phyloP scores from a whole-genome alignment of 129 eudicot species.

The Pittosporum tobira region DNA sequence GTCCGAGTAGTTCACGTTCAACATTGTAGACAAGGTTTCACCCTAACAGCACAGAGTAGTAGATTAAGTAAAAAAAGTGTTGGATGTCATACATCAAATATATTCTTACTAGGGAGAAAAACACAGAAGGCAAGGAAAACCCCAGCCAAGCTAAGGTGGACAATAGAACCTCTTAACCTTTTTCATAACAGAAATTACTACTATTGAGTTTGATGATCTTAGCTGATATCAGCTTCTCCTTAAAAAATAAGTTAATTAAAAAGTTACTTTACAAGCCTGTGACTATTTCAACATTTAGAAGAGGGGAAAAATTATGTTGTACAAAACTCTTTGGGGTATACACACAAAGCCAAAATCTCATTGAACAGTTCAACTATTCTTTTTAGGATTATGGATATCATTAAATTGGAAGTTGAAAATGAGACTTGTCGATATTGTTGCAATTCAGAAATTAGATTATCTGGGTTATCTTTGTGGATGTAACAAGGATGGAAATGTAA shows the following conservation, averaged over 20 bases:
- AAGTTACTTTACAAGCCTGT: too few species aligned
- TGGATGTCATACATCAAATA: background rate
- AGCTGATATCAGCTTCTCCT: too few species aligned
- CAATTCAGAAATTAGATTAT: background rate
- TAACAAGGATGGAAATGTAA: too few species aligned
- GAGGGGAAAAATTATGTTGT: too few species aligned
- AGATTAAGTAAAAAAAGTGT: background rate
- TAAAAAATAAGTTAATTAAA: too few species aligned
- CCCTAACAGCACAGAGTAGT: conserved; percentile 27
- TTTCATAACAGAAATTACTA: too few species aligned
- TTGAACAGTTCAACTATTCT: background rate
- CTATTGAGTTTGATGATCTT: too few species aligned
- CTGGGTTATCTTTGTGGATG: background rate
- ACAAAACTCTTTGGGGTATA: too few species aligned
- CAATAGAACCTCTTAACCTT: too few species aligned
- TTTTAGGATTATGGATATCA: background rate
- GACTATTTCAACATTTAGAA: too few species aligned
- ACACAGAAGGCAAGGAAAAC: background rate
- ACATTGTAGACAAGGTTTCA: conserved; percentile 34
- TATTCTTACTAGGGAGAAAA: background rate
- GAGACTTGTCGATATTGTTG: too few species aligned
- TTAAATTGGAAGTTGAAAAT: background rate
- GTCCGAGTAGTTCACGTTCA: conserved; percentile 35
- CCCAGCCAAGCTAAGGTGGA: background rate
- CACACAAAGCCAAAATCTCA: too few species aligned